These are phyloP conservation scores for Backusella tuberculispora DNA, from an alignment of 192 early-diverging fungal genomes.

Conservation along the genomic window DNA sequence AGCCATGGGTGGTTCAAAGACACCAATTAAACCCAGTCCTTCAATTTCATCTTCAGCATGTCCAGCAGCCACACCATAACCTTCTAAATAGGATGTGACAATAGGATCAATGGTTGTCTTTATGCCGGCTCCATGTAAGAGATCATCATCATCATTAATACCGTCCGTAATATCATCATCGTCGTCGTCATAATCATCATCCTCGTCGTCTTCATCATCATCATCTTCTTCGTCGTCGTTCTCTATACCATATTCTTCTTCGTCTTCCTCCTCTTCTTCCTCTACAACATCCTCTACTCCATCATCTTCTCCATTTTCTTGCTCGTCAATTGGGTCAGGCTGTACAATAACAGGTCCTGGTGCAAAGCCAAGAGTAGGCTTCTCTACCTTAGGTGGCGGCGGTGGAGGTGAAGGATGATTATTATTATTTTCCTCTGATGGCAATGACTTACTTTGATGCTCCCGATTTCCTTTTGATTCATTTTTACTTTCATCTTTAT, in stretches of 20 bases:
- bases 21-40: constrained; percentile 2
- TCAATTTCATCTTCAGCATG: constrained; percentile 13
- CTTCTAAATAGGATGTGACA: constrained; percentile 9
- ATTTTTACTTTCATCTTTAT: background rate
- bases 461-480: background rate
- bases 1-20: background rate
- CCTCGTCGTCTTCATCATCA: background rate
- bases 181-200: background rate
- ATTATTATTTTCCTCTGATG: background rate
- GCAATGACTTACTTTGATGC: background rate
- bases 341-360: background rate
- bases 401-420: background rate
- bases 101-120: background rate
- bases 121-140: background rate
- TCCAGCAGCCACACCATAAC: constrained; percentile 10
- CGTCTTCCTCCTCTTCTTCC: background rate
- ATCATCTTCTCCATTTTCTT: background rate
- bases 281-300: background rate
- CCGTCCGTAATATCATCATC: background rate
- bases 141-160: background rate
- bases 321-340: background rate
- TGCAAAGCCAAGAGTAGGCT: background rate
- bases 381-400: background rate
- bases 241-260: background rate
- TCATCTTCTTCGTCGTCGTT: background rate